These are phyloP conservation scores for Melastoma malabathricum DNA, from an alignment of 345 rosid species.

Conservation along the genomic window DNA sequence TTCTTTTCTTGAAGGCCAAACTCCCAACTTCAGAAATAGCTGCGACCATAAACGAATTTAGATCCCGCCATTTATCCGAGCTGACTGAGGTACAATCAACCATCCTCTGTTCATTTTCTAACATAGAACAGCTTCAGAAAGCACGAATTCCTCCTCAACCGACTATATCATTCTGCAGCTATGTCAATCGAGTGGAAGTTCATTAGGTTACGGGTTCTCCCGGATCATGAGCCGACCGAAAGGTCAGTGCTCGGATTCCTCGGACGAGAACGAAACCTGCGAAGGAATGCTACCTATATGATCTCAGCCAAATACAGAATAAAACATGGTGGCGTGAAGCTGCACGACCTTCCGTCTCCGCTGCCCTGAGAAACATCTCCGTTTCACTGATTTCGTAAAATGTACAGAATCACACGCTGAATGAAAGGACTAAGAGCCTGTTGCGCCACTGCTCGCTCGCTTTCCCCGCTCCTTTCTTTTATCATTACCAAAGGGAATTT, in stretches of 20 bases:
- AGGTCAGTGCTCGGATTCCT: slow-evolving; percentile 33
- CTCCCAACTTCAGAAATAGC: slow-evolving; percentile 73
- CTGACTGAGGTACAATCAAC: slow-evolving; percentile 55
- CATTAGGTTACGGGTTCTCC: slow-evolving; percentile 90
- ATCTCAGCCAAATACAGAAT: slow-evolving; percentile 5
- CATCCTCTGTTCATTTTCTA: background rate
- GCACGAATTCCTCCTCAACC: background rate
- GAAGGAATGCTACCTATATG: slow-evolving; percentile 76
- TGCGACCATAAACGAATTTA: slow-evolving; percentile 77
- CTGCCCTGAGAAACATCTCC: too few relatives aligned
- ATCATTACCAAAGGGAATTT: too few relatives aligned
- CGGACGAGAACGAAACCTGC: slow-evolving; percentile 52
- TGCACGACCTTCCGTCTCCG: too few relatives aligned
- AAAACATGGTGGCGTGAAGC: background rate
- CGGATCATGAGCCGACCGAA: slow-evolving; percentile 51
- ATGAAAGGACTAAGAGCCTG: too few relatives aligned
- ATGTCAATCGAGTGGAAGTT: slow-evolving; percentile 75
- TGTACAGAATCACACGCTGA: slow-evolving; percentile 1
- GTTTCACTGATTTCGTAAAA: background rate
- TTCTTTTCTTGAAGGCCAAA: slow-evolving; percentile 3
- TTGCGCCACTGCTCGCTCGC: too few relatives aligned
- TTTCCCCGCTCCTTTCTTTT: too few relatives aligned
- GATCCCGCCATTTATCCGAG: slow-evolving; percentile 89
- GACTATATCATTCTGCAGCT: slow-evolving; percentile 32
- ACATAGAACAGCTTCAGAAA: background rate